These are phyloP conservation scores for Mycena galericulata DNA, from an alignment of 768 basidiomycete genomes.

Conservation along the genomic window DNA sequence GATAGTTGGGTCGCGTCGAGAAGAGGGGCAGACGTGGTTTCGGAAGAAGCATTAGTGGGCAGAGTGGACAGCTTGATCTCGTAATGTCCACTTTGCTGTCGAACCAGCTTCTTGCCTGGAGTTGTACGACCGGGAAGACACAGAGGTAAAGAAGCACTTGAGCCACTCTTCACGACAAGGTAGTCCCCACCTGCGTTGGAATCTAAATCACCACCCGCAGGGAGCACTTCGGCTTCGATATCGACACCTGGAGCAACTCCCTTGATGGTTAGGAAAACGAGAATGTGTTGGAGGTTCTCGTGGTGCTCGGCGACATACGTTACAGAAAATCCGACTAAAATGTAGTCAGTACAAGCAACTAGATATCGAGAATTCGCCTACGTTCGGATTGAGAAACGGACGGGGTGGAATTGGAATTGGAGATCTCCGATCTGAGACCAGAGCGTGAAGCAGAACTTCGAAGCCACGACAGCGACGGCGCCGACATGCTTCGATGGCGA, in stretches of 20 bases:
- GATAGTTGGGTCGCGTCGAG: conserved; percentile 79
- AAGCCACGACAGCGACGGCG: conserved; percentile 72
- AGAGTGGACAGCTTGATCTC: conserved; percentile 75
- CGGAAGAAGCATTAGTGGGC: conserved; percentile 38
- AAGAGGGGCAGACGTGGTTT: conserved; percentile 55
- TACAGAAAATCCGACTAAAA: conserved; percentile 55
- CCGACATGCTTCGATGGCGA: conserved; percentile 67
- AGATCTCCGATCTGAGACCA: conserved; percentile 35
- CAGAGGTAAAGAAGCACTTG: conserved; percentile 68
- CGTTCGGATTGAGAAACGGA: conserved; percentile 35
- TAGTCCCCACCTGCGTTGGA: conserved; percentile 61
- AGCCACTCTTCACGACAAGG: conserved; percentile 72
- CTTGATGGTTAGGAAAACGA: conserved; percentile 76
- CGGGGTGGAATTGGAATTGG: conserved; percentile 31
- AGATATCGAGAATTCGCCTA: conserved; percentile 20
- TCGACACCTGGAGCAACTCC: conserved; percentile 62
- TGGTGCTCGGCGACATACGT: conserved; percentile 81
- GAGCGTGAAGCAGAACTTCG: conserved; percentile 50
- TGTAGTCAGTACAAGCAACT: conserved; percentile 11
- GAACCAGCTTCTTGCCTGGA: conserved; percentile 72
- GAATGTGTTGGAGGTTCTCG: conserved; percentile 83
- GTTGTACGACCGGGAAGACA: conserved; percentile 66
- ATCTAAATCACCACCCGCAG: conserved; percentile 52
- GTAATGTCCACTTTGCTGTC: conserved; percentile 67
- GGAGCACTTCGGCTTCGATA: conserved; percentile 75